These are phyloP conservation scores for Ceratobasidium sp. DNA, from an alignment of 1,284 basidiomycete genomes.

Conservation along the genomic window DNA sequence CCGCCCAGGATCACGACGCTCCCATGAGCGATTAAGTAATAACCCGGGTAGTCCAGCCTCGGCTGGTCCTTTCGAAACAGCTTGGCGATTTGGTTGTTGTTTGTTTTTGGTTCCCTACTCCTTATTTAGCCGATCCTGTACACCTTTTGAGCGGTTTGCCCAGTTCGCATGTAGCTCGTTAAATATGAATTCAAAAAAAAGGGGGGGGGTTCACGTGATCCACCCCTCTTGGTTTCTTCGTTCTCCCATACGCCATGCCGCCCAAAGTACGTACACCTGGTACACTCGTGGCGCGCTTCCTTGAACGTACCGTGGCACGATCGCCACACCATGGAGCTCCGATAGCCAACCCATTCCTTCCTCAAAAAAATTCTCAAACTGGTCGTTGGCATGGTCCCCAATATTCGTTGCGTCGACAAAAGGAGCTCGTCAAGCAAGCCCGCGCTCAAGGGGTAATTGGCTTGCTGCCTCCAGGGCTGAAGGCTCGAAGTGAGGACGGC, in stretches of 20 bases:
- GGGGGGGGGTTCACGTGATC: no score
- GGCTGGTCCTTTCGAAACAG: no score
- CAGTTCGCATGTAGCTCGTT: no score
- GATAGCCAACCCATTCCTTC: slow-evolving; percentile 68
- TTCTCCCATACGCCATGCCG: slow-evolving; percentile 9
- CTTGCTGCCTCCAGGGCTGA: slow-evolving; percentile 69
- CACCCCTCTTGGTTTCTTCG: not conserved
- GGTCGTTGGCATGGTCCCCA: slow-evolving; percentile 70
- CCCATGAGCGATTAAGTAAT: no score
- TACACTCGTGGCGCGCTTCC: slow-evolving; percentile 27
- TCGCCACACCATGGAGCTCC: not conserved
- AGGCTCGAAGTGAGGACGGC: slow-evolving; percentile 47
- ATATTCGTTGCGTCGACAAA: slow-evolving; percentile 73
- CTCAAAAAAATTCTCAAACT: slow-evolving; percentile 62
- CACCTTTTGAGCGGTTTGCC: no score
- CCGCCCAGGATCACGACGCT: no score
- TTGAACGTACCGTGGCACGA: slow-evolving; percentile 19
- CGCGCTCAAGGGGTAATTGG: slow-evolving; percentile 59
- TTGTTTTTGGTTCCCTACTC: no score
- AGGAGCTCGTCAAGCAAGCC: slow-evolving; percentile 74
- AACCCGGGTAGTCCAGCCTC: no score
- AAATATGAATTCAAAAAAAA: no score
- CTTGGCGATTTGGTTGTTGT: no score
- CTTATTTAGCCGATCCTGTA: no score
- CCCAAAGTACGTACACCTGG: slow-evolving; percentile 29